Conservation (phyloP, 1,139 yeast genomes). For the Magnusiomyces ingens region DNA sequence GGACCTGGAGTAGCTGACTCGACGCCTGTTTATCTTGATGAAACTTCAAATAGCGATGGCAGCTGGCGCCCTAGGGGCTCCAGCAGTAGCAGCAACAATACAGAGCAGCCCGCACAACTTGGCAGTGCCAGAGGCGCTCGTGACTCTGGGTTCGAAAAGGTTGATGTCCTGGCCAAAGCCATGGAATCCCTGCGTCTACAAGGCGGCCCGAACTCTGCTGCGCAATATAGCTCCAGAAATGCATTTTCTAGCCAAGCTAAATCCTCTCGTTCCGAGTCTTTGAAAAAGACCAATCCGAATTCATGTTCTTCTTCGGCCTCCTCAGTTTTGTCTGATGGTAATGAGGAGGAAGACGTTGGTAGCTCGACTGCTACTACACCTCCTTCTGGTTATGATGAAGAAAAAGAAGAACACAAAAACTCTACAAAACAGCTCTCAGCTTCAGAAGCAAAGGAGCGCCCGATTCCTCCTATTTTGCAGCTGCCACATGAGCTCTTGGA, state of each 20-base stretch:
- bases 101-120: too few relatives aligned
- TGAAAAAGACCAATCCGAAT: too few relatives aligned
- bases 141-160: slow-evolving; percentile 17
- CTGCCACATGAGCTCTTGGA: slow-evolving; percentile 59
- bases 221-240: background rate
- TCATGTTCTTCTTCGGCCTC: background rate
- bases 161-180: slow-evolving; percentile 26
- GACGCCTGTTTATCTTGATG: slow-evolving; percentile 19
- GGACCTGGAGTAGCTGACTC: slow-evolving; percentile 45
- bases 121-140: background rate
- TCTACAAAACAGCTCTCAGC: too few relatives aligned
- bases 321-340: background rate
- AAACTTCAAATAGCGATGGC: too few relatives aligned
- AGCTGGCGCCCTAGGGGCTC: too few relatives aligned
- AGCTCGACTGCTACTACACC: slow-evolving; percentile 8
- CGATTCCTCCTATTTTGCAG: slow-evolving; percentile 20
- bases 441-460: slow-evolving; percentile 10
- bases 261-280: too few relatives aligned
- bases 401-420: background rate
- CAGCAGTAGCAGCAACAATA: too few relatives aligned
- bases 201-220: slow-evolving; percentile 15
- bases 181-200: slow-evolving; percentile 24
- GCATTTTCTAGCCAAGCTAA: too few relatives aligned
- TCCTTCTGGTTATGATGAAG: background rate
- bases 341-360: background rate